Evolutionary conservation across 1,139 yeast genomes (phyloP).

Genomic region (Taphrina deformans): DNA sequence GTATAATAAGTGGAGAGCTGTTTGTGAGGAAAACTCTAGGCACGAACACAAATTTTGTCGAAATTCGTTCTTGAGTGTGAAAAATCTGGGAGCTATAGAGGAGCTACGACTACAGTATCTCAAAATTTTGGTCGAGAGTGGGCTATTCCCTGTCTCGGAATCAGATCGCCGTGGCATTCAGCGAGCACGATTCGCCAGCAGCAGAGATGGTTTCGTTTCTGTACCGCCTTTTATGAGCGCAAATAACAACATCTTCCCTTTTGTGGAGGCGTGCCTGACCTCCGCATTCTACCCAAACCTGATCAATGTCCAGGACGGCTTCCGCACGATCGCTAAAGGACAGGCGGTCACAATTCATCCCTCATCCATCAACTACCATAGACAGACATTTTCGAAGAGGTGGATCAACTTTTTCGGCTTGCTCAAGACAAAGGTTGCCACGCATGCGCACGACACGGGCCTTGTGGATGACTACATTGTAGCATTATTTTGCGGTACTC

Average conservation of each 20-base stretch:
- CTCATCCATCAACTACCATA: constrained; percentile 15
- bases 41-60: constrained; percentile 32
- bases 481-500: constrained; percentile 26
- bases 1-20: constrained; percentile 31
- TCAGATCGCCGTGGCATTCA: constrained; percentile 10
- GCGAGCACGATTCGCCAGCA: constrained; percentile 14
- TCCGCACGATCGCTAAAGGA: constrained; percentile 22
- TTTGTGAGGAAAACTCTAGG: constrained; percentile 25
- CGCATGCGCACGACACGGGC: constrained; percentile 32
- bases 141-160: constrained; percentile 15
- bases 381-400: constrained; percentile 2
- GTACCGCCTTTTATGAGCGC: constrained; percentile 15
- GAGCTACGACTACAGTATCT: constrained; percentile 29
- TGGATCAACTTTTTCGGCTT: constrained; percentile 23
- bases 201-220: constrained; percentile 30
- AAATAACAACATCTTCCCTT: constrained; percentile 4
- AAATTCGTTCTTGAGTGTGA: constrained; percentile 8
- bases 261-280: constrained; percentile 23
- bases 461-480: constrained; percentile 29
- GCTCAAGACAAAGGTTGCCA: constrained; percentile 21
- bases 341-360: constrained; percentile 27
- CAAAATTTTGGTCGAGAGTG: constrained; percentile 29
- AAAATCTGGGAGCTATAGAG: constrained; percentile 20
- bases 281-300: constrained; percentile 34
- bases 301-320: constrained; percentile 21